Evolutionary conservation across 2,329 filamentous ascomycete genomes (phyloP).

Genomic region (Botrytis squamosa): DNA sequence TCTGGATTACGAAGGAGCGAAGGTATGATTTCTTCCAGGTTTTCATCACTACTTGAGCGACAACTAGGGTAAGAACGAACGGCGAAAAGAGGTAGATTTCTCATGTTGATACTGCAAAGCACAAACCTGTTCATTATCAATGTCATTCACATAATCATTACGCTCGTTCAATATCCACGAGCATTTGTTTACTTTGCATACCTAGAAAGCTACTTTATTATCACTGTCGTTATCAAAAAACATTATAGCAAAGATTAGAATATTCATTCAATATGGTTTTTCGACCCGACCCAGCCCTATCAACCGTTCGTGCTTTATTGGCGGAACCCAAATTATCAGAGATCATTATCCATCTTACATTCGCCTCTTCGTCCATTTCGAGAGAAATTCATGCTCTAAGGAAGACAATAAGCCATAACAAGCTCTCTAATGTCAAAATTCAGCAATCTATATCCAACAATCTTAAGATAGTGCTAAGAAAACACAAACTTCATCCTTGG

Average conservation of each 20-base stretch:
- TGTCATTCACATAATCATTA: background rate
- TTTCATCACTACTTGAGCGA: background rate
- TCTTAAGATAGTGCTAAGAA: background rate
- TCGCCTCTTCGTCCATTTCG: background rate
- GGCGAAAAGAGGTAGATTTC: background rate
- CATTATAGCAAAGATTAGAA: background rate
- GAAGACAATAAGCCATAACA: background rate
- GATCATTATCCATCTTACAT: background rate
- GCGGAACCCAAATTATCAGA: conserved; percentile 3
- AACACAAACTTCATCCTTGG: background rate
- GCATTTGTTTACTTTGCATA: background rate
- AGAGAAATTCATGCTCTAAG: background rate
- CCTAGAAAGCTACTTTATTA: background rate
- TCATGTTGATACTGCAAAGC: background rate
- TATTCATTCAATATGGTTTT: background rate
- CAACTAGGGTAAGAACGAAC: background rate
- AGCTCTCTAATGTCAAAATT: background rate
- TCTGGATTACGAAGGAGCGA: background rate
- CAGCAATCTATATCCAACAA: background rate
- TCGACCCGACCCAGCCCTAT: background rate
- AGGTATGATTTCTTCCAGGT: background rate
- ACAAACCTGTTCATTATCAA: background rate
- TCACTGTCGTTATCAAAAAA: background rate
- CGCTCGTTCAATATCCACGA: background rate
- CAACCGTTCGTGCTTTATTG: background rate